phyloP scores from a whole-genome alignment of 73 alveolate species.

The Stentor roeselii region DNA sequence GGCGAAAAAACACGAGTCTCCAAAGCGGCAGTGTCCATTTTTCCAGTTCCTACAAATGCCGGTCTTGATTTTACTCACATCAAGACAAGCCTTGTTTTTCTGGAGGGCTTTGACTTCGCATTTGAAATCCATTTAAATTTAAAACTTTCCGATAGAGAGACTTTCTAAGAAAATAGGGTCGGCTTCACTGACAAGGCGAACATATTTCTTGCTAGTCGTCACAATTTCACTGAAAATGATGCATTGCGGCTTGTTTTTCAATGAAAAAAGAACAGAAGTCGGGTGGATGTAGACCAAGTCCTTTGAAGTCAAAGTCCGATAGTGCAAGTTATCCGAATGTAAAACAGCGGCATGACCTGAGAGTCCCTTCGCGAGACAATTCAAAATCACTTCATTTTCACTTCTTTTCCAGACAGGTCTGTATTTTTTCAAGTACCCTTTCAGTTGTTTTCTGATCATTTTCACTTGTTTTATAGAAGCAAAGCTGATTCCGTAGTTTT shows the following conservation, averaged over 20 bases:
- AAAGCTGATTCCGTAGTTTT: constrained; percentile 70
- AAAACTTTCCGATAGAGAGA: no score
- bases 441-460: constrained; percentile 65
- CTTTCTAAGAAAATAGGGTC: not conserved
- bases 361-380: constrained; percentile 41
- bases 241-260: constrained; percentile 89
- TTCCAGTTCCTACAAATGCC: constrained; percentile 23
- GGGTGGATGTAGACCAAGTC: constrained; percentile 96
- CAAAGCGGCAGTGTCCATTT: constrained; percentile 8
- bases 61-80: constrained; percentile 28
- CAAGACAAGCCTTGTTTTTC: no score
- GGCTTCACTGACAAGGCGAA: constrained; percentile 82
- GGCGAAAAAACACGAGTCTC: constrained; percentile 20
- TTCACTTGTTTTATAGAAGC: constrained; percentile 62
- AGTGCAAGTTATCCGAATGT: constrained; percentile 83
- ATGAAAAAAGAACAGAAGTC: constrained; percentile 75
- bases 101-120: no score
- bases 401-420: constrained; percentile 31
- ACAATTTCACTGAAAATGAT: constrained; percentile 91
- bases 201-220: constrained; percentile 86
- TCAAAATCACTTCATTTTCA: not conserved
- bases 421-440: constrained; percentile 40
- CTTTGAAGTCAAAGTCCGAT: constrained; percentile 86
- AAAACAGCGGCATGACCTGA: constrained; percentile 91
- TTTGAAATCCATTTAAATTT: no score